Conservation (phyloP, 495 filamentous ascomycete species). For the Podospora sp. region DNA sequence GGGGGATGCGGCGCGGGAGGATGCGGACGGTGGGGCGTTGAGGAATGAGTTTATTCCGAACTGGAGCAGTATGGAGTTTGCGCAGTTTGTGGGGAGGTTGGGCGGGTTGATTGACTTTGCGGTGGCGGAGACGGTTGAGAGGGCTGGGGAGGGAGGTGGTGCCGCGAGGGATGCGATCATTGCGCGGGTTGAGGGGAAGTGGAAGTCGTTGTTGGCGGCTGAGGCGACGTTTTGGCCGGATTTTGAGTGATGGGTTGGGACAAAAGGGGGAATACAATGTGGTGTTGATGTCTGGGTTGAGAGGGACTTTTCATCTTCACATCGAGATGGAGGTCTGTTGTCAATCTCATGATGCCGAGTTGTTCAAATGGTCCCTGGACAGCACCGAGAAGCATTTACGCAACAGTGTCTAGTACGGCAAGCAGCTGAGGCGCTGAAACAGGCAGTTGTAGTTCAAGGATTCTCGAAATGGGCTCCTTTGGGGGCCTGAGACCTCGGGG, state of each 20-base stretch:
- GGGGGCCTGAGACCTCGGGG: background rate
- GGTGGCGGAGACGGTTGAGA: constrained; percentile 27
- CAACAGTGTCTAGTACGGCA: too few species aligned
- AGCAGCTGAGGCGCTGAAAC: too few species aligned
- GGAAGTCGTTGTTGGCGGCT: constrained; percentile 38
- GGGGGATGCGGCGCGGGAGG: constrained; percentile 29
- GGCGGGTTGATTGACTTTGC: constrained; percentile 37
- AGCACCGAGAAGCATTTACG: too few species aligned
- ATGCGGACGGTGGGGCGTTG: constrained; percentile 64
- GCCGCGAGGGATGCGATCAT: constrained; percentile 30
- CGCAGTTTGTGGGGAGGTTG: constrained; percentile 52
- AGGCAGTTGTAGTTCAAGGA: too few species aligned
- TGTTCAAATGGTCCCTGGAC: too few species aligned
- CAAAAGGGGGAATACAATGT: background rate
- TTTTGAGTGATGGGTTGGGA: constrained; percentile 13
- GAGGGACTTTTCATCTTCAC: too few species aligned
- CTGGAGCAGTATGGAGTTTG: constrained; percentile 64
- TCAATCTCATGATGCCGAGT: too few species aligned
- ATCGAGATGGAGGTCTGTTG: too few species aligned
- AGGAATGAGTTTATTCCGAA: constrained; percentile 66
- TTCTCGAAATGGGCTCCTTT: background rate
- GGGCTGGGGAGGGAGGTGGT: constrained; percentile 18
- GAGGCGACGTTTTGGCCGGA: constrained; percentile 43
- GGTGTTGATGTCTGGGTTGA: background rate
- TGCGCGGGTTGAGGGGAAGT: constrained; percentile 34